Evolutionary conservation across 176 grass and related monocot species (phyloP), one percentile per base, ranked within the genome.

Genomic region (Phragmites australis): DNA sequence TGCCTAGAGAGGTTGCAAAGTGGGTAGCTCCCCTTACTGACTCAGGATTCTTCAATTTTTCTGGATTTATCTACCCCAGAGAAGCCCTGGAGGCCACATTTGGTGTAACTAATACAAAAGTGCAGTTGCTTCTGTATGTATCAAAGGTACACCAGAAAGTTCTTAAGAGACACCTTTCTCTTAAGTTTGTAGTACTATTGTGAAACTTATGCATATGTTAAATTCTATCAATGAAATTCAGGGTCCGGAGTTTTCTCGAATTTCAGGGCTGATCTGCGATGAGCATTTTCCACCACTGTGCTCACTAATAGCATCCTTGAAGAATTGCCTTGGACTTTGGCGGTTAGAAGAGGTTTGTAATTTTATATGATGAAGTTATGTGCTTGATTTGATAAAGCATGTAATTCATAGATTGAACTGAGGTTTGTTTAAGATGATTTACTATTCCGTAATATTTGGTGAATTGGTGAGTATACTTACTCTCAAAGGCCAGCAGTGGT

Each of bases 11-110:
- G 45, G 87, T 90, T 31, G 91, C 91, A 14, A 91, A 93, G 63
- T 97, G 91, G 94, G 87, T 93, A 80, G 91, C 94, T 66, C 87
- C 94, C 82, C 94, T 97, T 67, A 88, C 89, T 75, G 91, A 97
- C 68, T 78, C 27, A 12, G 91, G 87, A n/a, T 86, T 97, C 64
- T 89, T 93, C 65, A 81, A 74, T 19, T 97, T 97, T 85, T 97
- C 94, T 78, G 94, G 87, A 80, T 97, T 93, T 78, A 86, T 97
- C 64, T 91, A 89, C 82, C 87, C 91, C 16, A 97, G 84, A 82
- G 91, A 97, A 89, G 89, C 83, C 61, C 64, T 91, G 23, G 79
- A 89, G 85, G 87, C 84, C 91, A 87, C 94, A 78, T 83, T 74
- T 81, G 91, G 84, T 81, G 94, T 63, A 84, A 85, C 61, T 30